Conservation (phyloP, 108 stramenopile species). For the Conticribra weissflogii region DNA sequence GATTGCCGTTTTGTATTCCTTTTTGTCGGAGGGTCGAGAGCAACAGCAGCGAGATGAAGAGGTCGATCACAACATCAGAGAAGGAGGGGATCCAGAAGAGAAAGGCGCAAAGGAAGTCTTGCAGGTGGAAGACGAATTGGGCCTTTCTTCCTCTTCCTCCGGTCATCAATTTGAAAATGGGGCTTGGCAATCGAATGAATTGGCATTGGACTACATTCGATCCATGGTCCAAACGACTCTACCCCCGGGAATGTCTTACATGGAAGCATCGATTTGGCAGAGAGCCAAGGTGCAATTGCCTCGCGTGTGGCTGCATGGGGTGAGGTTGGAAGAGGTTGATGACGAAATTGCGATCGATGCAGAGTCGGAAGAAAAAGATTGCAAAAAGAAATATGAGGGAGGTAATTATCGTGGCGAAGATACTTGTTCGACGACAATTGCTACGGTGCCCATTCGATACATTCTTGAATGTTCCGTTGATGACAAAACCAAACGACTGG, state of each 20-base stretch:
- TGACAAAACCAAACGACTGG: conserved; percentile 29
- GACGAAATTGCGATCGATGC: not conserved
- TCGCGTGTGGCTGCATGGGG: conserved; percentile 37
- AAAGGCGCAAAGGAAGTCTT: conserved; percentile 4
- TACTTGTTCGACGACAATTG: conserved; percentile 1
- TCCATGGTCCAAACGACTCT: conserved; percentile 27
- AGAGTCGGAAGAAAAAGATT: not conserved
- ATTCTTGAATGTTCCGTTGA: conserved; percentile 46
- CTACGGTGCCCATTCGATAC: conserved; percentile 36
- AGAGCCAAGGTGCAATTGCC: conserved; percentile 35
- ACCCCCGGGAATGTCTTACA: conserved; percentile 10
- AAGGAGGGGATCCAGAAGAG: not conserved
- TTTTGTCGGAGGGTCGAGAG: conserved; percentile 7
- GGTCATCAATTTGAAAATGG: conserved; percentile 1
- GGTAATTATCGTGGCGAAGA: too few relatives aligned
- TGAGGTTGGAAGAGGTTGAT: conserved; percentile 28
- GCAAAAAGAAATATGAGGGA: not conserved
- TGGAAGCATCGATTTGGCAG: conserved; percentile 29
- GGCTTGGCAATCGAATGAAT: not conserved
- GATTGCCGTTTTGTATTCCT: conserved; percentile 41
- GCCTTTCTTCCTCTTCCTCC: conserved; percentile 8
- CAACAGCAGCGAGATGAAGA: not conserved
- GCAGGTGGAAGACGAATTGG: conserved; percentile 40
- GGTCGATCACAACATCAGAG: not conserved
- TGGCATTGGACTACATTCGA: conserved; percentile 38